Conservation (phyloP, 257 asterid genomes). For the Rauvolfia tetraphylla region DNA sequence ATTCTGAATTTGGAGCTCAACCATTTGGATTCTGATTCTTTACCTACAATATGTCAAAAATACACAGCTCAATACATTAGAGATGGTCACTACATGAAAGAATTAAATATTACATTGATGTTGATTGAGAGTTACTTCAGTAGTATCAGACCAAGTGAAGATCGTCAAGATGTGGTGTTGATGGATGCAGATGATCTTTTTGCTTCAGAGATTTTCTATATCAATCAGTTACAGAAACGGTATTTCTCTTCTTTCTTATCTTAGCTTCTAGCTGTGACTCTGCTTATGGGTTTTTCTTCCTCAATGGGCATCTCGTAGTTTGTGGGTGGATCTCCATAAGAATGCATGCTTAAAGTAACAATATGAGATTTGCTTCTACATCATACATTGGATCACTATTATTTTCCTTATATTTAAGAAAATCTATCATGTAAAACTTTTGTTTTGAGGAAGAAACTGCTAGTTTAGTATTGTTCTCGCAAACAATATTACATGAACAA, state of each 20-base stretch:
- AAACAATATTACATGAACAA: not conserved
- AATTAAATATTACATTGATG: slow-evolving; percentile 36
- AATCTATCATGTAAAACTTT: not conserved
- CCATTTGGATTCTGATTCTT: slow-evolving; percentile 33
- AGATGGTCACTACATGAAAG: slow-evolving; percentile 50
- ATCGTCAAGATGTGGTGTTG: slow-evolving; percentile 49
- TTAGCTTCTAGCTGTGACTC: not conserved
- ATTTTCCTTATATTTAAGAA: not conserved
- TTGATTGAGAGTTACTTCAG: slow-evolving; percentile 50
- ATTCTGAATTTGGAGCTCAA: slow-evolving; percentile 55
- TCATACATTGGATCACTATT: not conserved
- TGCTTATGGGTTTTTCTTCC: not conserved
- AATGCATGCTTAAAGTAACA: not conserved
- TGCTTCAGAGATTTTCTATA: slow-evolving; percentile 19
- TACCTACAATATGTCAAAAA: slow-evolving; percentile 48
- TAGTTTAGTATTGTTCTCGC: not conserved
- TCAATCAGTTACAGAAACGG: slow-evolving; percentile 19
- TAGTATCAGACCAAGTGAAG: slow-evolving; percentile 33
- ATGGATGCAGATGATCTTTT: slow-evolving; percentile 66
- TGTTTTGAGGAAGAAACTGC: too few species aligned
- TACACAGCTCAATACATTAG: slow-evolving; percentile 28
- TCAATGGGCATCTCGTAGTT: not conserved
- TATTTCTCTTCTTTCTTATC: slow-evolving; percentile 9
- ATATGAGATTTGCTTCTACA: not conserved
- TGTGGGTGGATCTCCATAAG: not conserved